A percentile compares a stretch with the other conserved stretches of the same genome.
Evolutionary conservation across 495 filamentous ascomycete genomes (phyloP).

Genomic region (Bacidia rubella): DNA sequence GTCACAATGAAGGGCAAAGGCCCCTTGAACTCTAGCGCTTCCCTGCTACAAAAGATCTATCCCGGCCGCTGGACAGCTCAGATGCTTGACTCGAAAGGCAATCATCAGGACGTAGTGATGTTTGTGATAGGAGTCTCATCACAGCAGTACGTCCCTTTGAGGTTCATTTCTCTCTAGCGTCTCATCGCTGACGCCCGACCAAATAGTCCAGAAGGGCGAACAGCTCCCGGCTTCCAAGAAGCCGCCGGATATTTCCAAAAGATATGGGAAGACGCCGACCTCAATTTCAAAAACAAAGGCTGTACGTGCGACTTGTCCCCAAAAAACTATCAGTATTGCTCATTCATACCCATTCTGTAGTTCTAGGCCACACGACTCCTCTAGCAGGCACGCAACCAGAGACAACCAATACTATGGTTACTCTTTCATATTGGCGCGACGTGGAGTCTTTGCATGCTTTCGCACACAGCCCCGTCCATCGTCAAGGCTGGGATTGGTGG

Average conservation of each 20-base stretch:
- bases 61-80: not conserved
- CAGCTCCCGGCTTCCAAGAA: not conserved
- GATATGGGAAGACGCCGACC: conserved; percentile 21
- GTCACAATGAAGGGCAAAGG: too few relatives aligned
- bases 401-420: not conserved
- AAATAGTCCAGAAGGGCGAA: not conserved
- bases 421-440: not conserved
- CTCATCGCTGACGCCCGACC: not conserved
- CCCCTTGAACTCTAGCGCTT: too few relatives aligned
- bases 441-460: not conserved
- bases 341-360: not conserved
- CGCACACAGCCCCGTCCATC: not conserved
- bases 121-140: not conserved
- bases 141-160: not conserved
- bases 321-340: not conserved
- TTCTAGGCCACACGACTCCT: not conserved
- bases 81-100: not conserved
- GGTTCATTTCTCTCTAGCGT: not conserved
- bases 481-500: not conserved
- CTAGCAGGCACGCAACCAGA: not conserved
- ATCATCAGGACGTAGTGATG: not conserved
- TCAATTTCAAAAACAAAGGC: not conserved
- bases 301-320: not conserved
- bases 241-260: conserved; percentile 8
- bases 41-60: too few relatives aligned